These are phyloP conservation scores for Cladosporium sp. DNA, from an alignment of 2,329 filamentous ascomycete genomes.

Conservation along the genomic window DNA sequence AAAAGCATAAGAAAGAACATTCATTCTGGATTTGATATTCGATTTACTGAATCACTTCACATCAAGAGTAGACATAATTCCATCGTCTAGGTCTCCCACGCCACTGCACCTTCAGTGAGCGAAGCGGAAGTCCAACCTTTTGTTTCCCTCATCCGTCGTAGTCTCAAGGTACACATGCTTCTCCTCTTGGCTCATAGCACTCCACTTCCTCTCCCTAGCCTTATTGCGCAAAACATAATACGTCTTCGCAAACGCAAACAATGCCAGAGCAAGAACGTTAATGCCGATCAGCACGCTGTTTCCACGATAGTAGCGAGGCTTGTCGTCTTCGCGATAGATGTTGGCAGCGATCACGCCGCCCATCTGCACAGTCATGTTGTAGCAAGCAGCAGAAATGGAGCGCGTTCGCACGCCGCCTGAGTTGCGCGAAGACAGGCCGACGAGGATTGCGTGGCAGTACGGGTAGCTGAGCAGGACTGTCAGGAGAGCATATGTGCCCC, in stretches of 20 bases:
- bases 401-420: conserved; percentile 41
- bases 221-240: conserved; percentile 33
- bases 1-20: too few species aligned
- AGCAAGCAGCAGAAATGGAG: conserved; percentile 40
- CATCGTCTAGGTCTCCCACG: too few species aligned
- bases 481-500: conserved; percentile 36
- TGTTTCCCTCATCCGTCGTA: conserved; percentile 36
- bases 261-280: conserved; percentile 45
- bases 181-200: conserved; percentile 35
- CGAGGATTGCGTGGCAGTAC: conserved; percentile 42
- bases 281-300: conserved; percentile 53
- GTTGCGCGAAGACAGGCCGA: conserved; percentile 40
- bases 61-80: too few species aligned
- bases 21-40: too few species aligned
- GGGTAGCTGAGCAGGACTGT: conserved; percentile 41
- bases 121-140: conserved; percentile 36
- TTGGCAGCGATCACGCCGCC: conserved; percentile 45
- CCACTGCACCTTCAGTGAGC: conserved; percentile 21
- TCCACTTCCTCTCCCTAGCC: conserved; percentile 31
- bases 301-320: conserved; percentile 51
- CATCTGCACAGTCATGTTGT: conserved; percentile 39
- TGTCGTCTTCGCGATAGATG: conserved; percentile 52
- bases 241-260: conserved; percentile 33
- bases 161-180: conserved; percentile 31
- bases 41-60: too few species aligned